Evolutionary conservation across 2,329 filamentous ascomycete species (phyloP).

Genomic region (Cladosporium sp.): DNA sequence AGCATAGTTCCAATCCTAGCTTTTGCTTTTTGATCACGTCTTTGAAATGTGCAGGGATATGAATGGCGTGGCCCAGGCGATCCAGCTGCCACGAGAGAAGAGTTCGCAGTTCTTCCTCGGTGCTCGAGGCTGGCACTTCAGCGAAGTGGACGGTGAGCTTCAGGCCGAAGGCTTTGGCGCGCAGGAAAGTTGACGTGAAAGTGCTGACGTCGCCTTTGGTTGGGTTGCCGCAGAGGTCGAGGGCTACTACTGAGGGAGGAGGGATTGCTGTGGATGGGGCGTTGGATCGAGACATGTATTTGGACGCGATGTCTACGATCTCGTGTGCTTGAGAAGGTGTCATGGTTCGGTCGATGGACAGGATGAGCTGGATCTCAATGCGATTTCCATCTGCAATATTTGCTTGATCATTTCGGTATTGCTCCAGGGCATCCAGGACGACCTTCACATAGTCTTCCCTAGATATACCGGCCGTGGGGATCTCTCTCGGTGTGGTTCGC

Average conservation of each 20-base stretch:
- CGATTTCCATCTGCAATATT: too few relatives aligned
- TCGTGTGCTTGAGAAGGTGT: constrained; percentile 53
- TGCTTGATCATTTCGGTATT: background rate
- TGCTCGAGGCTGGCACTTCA: constrained; percentile 55
- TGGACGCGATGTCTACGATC: constrained; percentile 57
- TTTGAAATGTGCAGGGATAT: constrained; percentile 58
- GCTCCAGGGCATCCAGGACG: constrained; percentile 57
- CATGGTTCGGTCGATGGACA: constrained; percentile 67
- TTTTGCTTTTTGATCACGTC: constrained; percentile 47
- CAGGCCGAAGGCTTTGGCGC: constrained; percentile 51
- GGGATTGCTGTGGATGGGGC: background rate
- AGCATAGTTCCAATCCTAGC: constrained; percentile 67
- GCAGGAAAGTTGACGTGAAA: constrained; percentile 54
- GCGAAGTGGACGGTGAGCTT: constrained; percentile 72
- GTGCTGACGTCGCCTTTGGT: constrained; percentile 53
- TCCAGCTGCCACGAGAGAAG: constrained; percentile 62
- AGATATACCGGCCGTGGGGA: constrained; percentile 48
- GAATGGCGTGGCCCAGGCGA: constrained; percentile 72
- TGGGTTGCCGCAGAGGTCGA: constrained; percentile 77
- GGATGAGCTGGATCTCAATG: constrained; percentile 53
- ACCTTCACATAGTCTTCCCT: constrained; percentile 59
- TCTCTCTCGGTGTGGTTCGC: constrained; percentile 68
- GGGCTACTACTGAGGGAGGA: constrained; percentile 56
- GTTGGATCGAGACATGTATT: background rate
- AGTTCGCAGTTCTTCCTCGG: constrained; percentile 54